Base-by-base conservation (phyloP, 2,329 filamentous ascomycete genomes). In the Corinectria fuckeliana region DNA sequence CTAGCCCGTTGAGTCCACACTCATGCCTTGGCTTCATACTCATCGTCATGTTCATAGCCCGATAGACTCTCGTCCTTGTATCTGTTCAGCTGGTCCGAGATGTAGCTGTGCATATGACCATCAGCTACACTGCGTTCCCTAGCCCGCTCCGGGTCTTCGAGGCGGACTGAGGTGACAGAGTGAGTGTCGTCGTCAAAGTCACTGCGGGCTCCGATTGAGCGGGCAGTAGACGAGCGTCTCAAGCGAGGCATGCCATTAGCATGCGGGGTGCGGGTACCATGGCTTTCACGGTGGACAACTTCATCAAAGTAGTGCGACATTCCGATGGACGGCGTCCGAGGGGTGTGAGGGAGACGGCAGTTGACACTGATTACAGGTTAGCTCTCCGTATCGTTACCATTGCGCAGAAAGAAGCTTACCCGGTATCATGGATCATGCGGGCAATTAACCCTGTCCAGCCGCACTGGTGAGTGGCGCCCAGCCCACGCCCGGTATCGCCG, bases 291-390 rank as follows among this genome's bases (percentile, higher is more conserved):
- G 50, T 77, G 75, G 75, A 96, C 90, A 60, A 93, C 87, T 71
- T 98, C 94, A 71, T 98, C 94, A 73, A 98, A 98, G 81, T 98
- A 98, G 75, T 97, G 93, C 7, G 90, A 85, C 77, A 96, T 94
- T 38, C 89, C 92, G 1, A 87, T 86, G 2, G 89, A 88, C 2
- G 94, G 93, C 3, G 93, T 96, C 49, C 93, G 91, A 13, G 95
- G 95, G 1, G 95, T 98, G 71, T 97, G 92, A 1, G 94, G 93
- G 13, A 97, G 87, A 70, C 93, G 91, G 75, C 93, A 97, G 74
- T 88, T 95, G 72, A 96, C 85, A 67, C 91, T 94, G 65, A 39
- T 2, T 5, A 26, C 14, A 50, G 41, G 74, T 86, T 77, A 87
- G 82, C 70, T 54, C 25, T 21, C 18, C 5, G 26, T 9, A 32